Evolutionary conservation across 2,329 filamentous ascomycete genomes (phyloP), one percentile per base, ranked within the genome.

Genomic region (Fusarium camptoceras): DNA sequence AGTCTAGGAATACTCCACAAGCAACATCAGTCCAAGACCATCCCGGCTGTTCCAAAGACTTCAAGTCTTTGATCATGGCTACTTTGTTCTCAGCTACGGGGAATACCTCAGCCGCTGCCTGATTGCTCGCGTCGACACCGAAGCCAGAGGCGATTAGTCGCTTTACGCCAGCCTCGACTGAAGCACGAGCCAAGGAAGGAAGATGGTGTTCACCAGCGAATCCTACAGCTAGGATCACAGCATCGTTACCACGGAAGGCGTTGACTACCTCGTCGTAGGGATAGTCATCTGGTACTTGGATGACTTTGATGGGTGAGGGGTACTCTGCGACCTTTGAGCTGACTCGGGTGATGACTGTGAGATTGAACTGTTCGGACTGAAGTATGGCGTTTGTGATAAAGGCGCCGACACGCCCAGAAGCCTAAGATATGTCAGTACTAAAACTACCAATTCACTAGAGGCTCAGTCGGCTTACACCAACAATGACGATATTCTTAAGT

Each of bases 391-490:
- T 37, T 37, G 34, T 37, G 10, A 37, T 37, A 7, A 37, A 37
- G 0, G 3, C 34, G 18, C 34, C 34, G 3, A 37, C 34, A 2
- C 34, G 34, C 12, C 18, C 34, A 37, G 34, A 37, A 12, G 3
- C 34, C 34, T 37, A 3, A 3, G 4, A 5, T 5, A n/a, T n/a
- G 10, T 37, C 3, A 37, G 5, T 12, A n/a, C 3, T 2, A 10
- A 7, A 11, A 7, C 4, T n/a, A 0, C 3, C 1, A 10, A 11
- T 0, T n/a, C 10, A n/a, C 34, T n/a, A 11, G 34, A 4, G 2
- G 18, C n/a, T 12, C 0, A 6, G 3, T 9, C 1, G 0, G n/a
- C 34, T n/a, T 37, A 37, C 34, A 37, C 34, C 34, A 37, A 37
- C 34, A 6, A 37, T 12, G n/a, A 10, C 34, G 10, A 37, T 37